Evolutionary conservation across 176 grass and related monocot genomes (phyloP).

Genomic region (Oryza nivara): DNA sequence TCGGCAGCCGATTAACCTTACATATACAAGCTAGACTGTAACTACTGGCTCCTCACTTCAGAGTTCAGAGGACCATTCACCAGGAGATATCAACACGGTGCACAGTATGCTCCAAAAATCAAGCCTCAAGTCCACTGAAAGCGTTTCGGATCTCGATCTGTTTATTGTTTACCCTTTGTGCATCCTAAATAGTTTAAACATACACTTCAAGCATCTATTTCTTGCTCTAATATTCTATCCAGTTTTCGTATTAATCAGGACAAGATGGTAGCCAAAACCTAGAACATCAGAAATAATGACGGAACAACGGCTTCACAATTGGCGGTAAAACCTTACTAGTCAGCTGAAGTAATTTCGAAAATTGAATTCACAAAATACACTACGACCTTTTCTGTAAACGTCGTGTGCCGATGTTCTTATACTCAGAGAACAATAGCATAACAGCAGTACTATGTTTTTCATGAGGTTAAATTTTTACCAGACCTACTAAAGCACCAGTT

Average conservation of each 20-base stretch:
- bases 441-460: background rate
- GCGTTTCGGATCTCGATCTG: background rate
- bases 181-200: background rate
- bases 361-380: background rate
- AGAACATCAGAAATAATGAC: background rate
- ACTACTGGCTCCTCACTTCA: background rate
- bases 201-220: background rate
- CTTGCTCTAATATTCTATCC: background rate
- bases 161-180: background rate
- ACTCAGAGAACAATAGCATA: background rate
- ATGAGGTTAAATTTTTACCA: conserved; percentile 13
- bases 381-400: background rate
- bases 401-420: background rate
- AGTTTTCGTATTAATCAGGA: background rate
- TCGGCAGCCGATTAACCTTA: background rate
- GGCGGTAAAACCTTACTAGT: background rate
- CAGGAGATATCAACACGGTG: background rate
- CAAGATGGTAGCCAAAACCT: background rate
- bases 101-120: background rate
- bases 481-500: conserved; percentile 10
- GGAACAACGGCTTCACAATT: background rate
- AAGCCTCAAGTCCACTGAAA: background rate
- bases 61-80: background rate
- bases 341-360: background rate
- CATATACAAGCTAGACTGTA: background rate